These are phyloP conservation scores for Diaporthe humulicola DNA, from an alignment of 2,329 filamentous ascomycete genomes.

Conservation along the genomic window DNA sequence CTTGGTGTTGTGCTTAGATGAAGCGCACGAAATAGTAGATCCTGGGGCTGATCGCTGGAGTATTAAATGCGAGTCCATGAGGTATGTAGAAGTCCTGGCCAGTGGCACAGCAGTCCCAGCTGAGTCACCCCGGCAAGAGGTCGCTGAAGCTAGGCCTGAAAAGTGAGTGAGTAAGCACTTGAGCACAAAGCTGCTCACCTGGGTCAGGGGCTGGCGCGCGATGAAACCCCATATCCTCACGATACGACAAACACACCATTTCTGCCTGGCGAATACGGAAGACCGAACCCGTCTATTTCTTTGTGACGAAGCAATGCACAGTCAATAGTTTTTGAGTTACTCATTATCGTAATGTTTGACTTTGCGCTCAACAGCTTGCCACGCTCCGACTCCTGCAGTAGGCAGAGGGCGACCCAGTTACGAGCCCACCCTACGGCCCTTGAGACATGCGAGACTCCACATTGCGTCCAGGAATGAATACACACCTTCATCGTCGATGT, in stretches of 20 bases:
- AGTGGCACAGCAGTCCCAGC: not conserved
- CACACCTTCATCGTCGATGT: not conserved
- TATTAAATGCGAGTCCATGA: not conserved
- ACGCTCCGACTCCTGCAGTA: not conserved
- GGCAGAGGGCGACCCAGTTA: not conserved
- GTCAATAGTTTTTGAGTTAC: not conserved
- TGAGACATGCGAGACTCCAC: not conserved
- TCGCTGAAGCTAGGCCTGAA: conserved; percentile 7
- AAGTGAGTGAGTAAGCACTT: conserved; percentile 16
- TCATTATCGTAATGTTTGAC: not conserved
- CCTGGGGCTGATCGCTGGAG: not conserved
- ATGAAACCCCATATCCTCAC: not conserved
- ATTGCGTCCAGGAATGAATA: not conserved
- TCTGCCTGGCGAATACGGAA: not conserved
- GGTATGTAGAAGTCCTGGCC: not conserved
- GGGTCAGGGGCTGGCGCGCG: not conserved
- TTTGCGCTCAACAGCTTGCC: not conserved
- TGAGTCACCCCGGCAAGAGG: conserved; percentile 15
- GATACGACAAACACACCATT: not conserved
- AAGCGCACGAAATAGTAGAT: not conserved
- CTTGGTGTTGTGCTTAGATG: not conserved
- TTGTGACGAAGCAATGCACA: not conserved
- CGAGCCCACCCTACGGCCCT: not conserved
- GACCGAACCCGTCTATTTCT: not conserved
- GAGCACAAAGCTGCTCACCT: not conserved